phyloP scores from a whole-genome alignment of 1,284 basidiomycete species.

The Coniferiporia weirii region DNA sequence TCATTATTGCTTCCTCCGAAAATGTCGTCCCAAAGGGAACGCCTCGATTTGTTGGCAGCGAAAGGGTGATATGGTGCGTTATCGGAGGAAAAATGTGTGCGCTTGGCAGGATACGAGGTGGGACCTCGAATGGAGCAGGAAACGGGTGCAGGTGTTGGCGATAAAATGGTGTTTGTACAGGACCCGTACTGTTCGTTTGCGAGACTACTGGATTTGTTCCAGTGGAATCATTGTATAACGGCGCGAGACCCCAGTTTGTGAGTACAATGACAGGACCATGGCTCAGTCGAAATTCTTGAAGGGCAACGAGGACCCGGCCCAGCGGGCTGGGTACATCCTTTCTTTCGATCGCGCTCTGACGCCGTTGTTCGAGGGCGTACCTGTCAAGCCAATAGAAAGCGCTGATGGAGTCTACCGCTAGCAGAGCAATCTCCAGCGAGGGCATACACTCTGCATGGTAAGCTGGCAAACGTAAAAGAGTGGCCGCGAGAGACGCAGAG shows the following conservation, averaged over 20 bases:
- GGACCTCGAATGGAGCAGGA: constrained; percentile 31
- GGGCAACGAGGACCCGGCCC: constrained; percentile 40
- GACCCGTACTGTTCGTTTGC: neutral
- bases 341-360: constrained; percentile 22
- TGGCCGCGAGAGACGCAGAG: constrained; percentile 60
- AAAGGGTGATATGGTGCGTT: constrained; percentile 43
- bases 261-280: constrained; percentile 51
- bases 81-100: constrained; percentile 17
- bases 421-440: constrained; percentile 49
- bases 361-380: constrained; percentile 53
- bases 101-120: constrained; percentile 12
- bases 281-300: constrained; percentile 46
- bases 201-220: constrained; percentile 21
- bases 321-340: constrained; percentile 30
- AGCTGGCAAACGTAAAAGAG: constrained; percentile 51
- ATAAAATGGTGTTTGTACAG: constrained; percentile 32
- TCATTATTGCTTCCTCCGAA: constrained; percentile 26
- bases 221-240: constrained; percentile 23
- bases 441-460: constrained; percentile 48
- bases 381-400: constrained; percentile 75
- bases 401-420: constrained; percentile 72
- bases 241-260: constrained; percentile 60
- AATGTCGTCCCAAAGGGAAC: constrained; percentile 26
- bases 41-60: constrained; percentile 24
- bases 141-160: constrained; percentile 50